These are phyloP conservation scores for Candida tammaniensis DNA, from an alignment of 805 yeast species.

Conservation along the genomic window DNA sequence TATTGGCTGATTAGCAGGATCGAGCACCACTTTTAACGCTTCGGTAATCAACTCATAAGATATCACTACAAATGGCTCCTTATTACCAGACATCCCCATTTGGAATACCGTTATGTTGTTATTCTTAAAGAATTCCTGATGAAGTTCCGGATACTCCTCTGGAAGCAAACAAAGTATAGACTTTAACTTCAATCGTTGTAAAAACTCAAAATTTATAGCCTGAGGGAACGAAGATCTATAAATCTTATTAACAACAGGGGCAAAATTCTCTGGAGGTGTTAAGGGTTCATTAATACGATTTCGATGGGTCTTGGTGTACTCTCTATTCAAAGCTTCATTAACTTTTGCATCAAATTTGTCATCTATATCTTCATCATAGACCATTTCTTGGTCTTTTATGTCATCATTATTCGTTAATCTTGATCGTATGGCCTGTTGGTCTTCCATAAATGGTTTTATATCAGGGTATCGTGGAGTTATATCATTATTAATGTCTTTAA, in stretches of 20 bases:
- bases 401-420: constrained; percentile 22
- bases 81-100: constrained; percentile 92
- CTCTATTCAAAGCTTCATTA: constrained; percentile 8
- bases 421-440: constrained; percentile 32
- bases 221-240: constrained; percentile 91
- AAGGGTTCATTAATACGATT: constrained; percentile 18
- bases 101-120: constrained; percentile 73
- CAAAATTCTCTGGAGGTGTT: constrained; percentile 87
- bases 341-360: constrained; percentile 34
- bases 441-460: constrained; percentile 8
- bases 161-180: constrained; percentile 83
- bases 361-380: constrained; percentile 42
- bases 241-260: constrained; percentile 69
- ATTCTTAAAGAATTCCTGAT: constrained; percentile 56
- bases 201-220: constrained; percentile 72
- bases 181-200: constrained; percentile 60
- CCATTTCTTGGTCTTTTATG: constrained; percentile 4
- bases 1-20: constrained; percentile 89
- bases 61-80: constrained; percentile 86
- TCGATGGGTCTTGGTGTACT: constrained; percentile 2
- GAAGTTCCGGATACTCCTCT: constrained; percentile 84
- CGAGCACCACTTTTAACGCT: constrained; percentile 75
- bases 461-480: constrained; percentile 16
- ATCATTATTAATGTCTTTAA: constrained; percentile 7
- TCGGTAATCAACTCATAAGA: constrained; percentile 64